Evolutionary conservation across 2,329 filamentous ascomycete genomes (phyloP).

Genomic region (Fulvia fulva): DNA sequence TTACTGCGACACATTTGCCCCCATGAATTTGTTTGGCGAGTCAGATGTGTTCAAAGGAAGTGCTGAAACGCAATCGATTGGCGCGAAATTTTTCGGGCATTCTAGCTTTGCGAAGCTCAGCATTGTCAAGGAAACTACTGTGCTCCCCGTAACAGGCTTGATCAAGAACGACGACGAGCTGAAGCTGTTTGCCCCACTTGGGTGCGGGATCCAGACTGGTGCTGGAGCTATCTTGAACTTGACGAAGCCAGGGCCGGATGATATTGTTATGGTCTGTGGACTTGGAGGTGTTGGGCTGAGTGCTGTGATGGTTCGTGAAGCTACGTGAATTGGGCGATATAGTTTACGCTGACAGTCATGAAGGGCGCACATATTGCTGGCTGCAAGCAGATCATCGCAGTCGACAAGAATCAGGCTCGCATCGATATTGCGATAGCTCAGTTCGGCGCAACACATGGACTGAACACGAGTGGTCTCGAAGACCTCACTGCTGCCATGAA

Average conservation of each 20-base stretch:
- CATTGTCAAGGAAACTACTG: conserved; percentile 22
- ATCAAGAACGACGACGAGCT: conserved; percentile 22
- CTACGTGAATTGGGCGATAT: background rate
- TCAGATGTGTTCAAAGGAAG: conserved; percentile 17
- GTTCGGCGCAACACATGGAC: conserved; percentile 39
- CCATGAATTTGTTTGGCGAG: conserved; percentile 20
- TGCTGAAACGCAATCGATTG: conserved; percentile 13
- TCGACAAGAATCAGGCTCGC: conserved; percentile 34
- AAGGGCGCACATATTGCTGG: conserved; percentile 26
- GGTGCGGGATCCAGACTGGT: conserved; percentile 30
- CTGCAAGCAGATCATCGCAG: conserved; percentile 36
- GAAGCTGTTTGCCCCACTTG: conserved; percentile 23
- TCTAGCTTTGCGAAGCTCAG: conserved; percentile 24
- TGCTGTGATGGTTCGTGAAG: conserved; percentile 36
- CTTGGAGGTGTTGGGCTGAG: conserved; percentile 27
- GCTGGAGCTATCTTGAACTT: conserved; percentile 26
- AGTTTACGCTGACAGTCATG: background rate
- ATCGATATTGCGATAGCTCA: conserved; percentile 35
- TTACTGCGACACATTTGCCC: conserved; percentile 23
- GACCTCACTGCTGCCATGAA: conserved; percentile 32
- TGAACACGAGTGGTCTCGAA: conserved; percentile 32
- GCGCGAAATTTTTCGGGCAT: conserved; percentile 28
- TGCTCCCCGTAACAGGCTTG: conserved; percentile 21
- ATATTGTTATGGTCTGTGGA: conserved; percentile 23
- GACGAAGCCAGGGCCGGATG: conserved; percentile 19